A percentile compares a stretch with the other conserved stretches of the same genome.
Evolutionary conservation across 2,329 filamentous ascomycete genomes (phyloP).

Genomic region (Verticillium nubilum): DNA sequence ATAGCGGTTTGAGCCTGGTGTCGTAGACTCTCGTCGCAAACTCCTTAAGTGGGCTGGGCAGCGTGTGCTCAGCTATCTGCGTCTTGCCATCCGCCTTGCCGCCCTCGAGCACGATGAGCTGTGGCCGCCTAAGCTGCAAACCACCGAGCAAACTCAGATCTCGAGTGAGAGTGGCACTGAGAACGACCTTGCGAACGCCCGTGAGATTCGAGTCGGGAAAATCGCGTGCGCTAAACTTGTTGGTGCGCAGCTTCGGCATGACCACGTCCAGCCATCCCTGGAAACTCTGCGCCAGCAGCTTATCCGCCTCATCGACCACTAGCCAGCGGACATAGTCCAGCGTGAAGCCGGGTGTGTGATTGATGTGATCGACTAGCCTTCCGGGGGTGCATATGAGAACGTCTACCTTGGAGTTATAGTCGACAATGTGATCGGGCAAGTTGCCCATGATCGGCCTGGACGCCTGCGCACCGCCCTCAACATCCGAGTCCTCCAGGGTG

Average conservation of each 20-base stretch:
- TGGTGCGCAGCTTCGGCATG: constrained; percentile 52
- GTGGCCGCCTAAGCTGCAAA: constrained; percentile 67
- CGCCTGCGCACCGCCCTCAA: constrained; percentile 32
- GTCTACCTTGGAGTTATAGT: constrained; percentile 69
- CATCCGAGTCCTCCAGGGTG: constrained; percentile 39
- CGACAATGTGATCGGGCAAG: constrained; percentile 58
- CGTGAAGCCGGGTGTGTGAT: constrained; percentile 75
- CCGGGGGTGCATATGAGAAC: constrained; percentile 89
- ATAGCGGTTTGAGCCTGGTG: constrained; percentile 70
- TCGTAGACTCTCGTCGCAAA: constrained; percentile 64
- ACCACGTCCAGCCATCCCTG: constrained; percentile 82
- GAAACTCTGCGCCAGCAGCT: constrained; percentile 84
- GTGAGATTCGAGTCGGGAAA: constrained; percentile 46
- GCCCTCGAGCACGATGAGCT: constrained; percentile 68
- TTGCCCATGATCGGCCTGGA: constrained; percentile 13
- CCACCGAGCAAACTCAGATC: constrained; percentile 76
- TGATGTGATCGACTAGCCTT: constrained; percentile 84
- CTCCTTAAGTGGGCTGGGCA: constrained; percentile 62
- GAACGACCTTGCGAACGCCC: constrained; percentile 71
- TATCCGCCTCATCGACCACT: constrained; percentile 90
- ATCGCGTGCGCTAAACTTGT: constrained; percentile 45
- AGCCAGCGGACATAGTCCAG: constrained; percentile 79
- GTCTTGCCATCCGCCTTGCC: constrained; percentile 30
- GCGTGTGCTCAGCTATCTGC: constrained; percentile 36
- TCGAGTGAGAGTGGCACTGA: constrained; percentile 88